phyloP scores from a whole-genome alignment of 2,329 filamentous ascomycete species.

The Knoxdaviesia capensis region DNA sequence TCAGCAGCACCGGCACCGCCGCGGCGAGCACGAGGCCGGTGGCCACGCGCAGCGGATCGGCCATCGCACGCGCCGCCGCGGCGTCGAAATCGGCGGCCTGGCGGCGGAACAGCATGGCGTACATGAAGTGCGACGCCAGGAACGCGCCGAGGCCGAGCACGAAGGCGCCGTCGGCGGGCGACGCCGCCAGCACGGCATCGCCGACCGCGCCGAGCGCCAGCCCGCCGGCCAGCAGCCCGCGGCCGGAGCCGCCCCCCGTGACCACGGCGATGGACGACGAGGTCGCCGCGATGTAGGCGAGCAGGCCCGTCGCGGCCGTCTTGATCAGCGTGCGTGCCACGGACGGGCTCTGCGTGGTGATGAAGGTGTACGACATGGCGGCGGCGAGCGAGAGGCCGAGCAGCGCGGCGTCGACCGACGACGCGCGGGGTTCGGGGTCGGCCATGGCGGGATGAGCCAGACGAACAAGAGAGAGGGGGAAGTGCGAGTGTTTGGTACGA shows the following conservation, averaged over 20 bases:
- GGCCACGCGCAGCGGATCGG: not conserved
- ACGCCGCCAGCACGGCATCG: conserved; percentile 16
- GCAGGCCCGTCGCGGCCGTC: conserved; percentile 12
- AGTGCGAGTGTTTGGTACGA: no score
- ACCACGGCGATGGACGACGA: not conserved
- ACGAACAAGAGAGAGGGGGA: no score
- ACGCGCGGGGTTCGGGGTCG: not conserved
- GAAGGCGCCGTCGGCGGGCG: conserved; percentile 12
- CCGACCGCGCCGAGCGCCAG: conserved; percentile 13
- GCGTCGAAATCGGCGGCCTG: conserved; percentile 5
- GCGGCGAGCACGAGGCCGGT: conserved; percentile 5
- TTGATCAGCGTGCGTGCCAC: conserved; percentile 12
- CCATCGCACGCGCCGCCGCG: conserved; percentile 5
- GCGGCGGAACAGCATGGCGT: conserved; percentile 11
- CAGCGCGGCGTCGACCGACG: conserved; percentile 2
- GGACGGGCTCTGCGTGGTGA: conserved; percentile 8
- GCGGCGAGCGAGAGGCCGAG: conserved; percentile 3
- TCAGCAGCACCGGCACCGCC: conserved; percentile 8
- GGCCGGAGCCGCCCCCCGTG: conserved; percentile 3
- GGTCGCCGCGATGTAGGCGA: conserved; percentile 7
- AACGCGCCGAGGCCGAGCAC: conserved; percentile 14
- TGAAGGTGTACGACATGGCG: conserved; percentile 7
- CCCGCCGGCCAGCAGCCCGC: conserved; percentile 8
- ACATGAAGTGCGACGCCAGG: conserved; percentile 13
- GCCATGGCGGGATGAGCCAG: not conserved